These are phyloP conservation scores for Neopestalotiopsis clavispora DNA, from an alignment of 2,329 filamentous ascomycete genomes.

Conservation along the genomic window DNA sequence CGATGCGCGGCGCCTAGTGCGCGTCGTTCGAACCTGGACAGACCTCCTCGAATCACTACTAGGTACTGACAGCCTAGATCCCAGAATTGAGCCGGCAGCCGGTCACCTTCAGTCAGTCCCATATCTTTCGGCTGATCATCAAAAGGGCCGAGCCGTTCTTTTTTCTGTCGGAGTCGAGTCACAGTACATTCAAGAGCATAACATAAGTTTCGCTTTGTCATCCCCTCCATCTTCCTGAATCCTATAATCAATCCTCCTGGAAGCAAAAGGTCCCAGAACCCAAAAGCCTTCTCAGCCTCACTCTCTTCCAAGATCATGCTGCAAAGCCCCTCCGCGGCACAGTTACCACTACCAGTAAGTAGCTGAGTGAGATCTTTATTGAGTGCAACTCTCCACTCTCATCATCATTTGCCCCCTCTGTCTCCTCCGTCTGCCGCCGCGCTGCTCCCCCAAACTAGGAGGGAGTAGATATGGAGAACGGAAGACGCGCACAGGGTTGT, in stretches of 20 bases:
- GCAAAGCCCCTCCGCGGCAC: background rate
- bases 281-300: background rate
- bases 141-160: slow-evolving; percentile 1
- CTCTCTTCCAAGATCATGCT: background rate
- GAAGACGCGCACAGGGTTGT: slow-evolving; percentile 41
- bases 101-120: background rate
- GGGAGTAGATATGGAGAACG: slow-evolving; percentile 31
- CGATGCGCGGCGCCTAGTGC: background rate
- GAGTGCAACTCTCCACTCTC: background rate
- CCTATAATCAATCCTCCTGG: background rate
- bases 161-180: background rate
- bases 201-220: slow-evolving; percentile 1
- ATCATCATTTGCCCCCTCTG: background rate
- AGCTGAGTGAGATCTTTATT: slow-evolving; percentile 1
- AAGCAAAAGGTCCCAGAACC: background rate
- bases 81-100: background rate
- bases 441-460: background rate
- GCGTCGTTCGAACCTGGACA: background rate
- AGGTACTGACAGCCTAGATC: background rate
- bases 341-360: background rate
- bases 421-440: background rate
- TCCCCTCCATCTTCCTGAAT: background rate
- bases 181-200: too few relatives aligned
- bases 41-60: background rate
- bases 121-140: slow-evolving; percentile 11